Evolutionary conservation across 495 filamentous ascomycete genomes (phyloP).

Genomic region (Neurospora tetrasperma): DNA sequence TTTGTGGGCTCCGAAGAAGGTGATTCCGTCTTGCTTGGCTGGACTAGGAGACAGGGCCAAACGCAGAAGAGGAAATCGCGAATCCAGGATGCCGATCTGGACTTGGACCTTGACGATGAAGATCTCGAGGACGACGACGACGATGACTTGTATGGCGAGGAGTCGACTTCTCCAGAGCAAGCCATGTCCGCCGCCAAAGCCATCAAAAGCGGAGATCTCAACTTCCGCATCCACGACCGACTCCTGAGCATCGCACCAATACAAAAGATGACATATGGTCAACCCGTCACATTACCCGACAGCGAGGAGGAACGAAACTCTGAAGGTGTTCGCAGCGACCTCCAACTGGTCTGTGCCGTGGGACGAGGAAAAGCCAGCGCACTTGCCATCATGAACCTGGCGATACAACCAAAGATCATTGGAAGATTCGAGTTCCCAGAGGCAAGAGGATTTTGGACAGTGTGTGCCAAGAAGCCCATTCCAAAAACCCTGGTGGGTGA

Average conservation of each 20-base stretch:
- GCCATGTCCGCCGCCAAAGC: slow-evolving; percentile 16
- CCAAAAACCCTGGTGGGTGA: slow-evolving; percentile 42
- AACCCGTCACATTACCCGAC: slow-evolving; percentile 30
- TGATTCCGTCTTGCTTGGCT: slow-evolving; percentile 75
- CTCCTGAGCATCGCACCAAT: slow-evolving; percentile 71
- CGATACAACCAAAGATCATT: slow-evolving; percentile 56
- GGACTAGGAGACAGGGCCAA: slow-evolving; percentile 50
- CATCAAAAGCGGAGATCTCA: slow-evolving; percentile 48
- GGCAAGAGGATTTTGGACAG: slow-evolving; percentile 52
- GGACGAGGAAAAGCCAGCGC: slow-evolving; percentile 61
- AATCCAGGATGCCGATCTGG: slow-evolving; percentile 38
- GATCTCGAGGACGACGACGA: slow-evolving; percentile 38
- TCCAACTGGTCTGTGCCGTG: slow-evolving; percentile 62
- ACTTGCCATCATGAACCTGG: slow-evolving; percentile 62
- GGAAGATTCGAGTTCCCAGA: slow-evolving; percentile 52
- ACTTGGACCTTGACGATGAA: slow-evolving; percentile 45
- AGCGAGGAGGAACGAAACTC: slow-evolving; percentile 34
- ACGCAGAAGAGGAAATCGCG: slow-evolving; percentile 41
- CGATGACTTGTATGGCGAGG: slow-evolving; percentile 64
- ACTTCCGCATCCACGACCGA: slow-evolving; percentile 65
- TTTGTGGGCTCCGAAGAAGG: slow-evolving; percentile 79
- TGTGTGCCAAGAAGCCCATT: slow-evolving; percentile 48
- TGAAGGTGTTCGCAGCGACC: slow-evolving; percentile 38
- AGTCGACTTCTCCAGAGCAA: slow-evolving; percentile 25
- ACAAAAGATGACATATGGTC: slow-evolving; percentile 56